Conservation (phyloP, 2,329 filamentous ascomycete genomes). For the Orbilia oligospora region DNA sequence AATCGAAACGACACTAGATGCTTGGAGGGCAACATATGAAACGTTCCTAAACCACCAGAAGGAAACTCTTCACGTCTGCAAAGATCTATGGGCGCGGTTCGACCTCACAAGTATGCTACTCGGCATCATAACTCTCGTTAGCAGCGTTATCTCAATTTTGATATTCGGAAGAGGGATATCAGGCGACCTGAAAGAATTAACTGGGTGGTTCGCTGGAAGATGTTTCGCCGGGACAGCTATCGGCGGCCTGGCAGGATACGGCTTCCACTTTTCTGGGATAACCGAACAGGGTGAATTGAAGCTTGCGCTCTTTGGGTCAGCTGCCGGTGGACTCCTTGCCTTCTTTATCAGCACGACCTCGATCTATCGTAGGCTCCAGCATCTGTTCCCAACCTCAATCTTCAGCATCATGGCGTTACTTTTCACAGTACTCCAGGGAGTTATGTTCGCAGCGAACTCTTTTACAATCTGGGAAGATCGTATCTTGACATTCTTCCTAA, state of each 20-base stretch:
- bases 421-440: conserved; percentile 87
- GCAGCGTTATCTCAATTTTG: conserved; percentile 78
- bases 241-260: conserved; percentile 65
- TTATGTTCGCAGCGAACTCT: conserved; percentile 96
- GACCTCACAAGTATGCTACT: conserved; percentile 87
- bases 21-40: conserved; percentile 67
- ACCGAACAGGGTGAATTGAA: conserved; percentile 63
- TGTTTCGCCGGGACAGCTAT: conserved; percentile 70
- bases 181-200: conserved; percentile 72
- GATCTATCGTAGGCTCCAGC: conserved; percentile 67
- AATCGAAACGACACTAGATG: conserved; percentile 65
- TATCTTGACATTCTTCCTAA: conserved; percentile 90
- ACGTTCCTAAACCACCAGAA: conserved; percentile 81
- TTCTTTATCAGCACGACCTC: conserved; percentile 65
- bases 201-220: conserved; percentile 71
- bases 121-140: conserved; percentile 79
- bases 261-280: conserved; percentile 32
- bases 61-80: conserved; percentile 83
- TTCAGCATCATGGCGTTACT: conserved; percentile 91
- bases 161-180: conserved; percentile 78
- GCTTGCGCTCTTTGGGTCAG: conserved; percentile 67
- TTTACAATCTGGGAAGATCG: conserved; percentile 99
- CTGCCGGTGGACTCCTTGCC: conserved; percentile 69
- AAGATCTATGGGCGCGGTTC: conserved; percentile 90
- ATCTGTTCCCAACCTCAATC: conserved; percentile 77